Base-by-base conservation (phyloP, 345 rosid species). In the Pistacia atlantica region DNA sequence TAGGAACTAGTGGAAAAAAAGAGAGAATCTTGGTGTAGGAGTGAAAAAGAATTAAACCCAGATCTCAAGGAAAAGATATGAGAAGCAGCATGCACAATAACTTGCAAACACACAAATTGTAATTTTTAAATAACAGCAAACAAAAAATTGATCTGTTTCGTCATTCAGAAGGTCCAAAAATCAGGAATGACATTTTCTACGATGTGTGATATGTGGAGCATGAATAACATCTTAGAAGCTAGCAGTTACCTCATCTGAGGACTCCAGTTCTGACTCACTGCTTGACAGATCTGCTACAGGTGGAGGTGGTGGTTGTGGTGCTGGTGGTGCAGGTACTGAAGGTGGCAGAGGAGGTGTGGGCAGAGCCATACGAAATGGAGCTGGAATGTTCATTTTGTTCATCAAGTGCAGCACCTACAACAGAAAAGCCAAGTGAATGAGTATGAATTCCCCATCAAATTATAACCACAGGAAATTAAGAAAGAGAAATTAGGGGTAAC, bases 311-410 rank as follows among this genome's bases (percentile, higher is more conserved):
- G 89, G 92, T 4, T 55, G 82, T 52, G 86, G 88, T 65, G 76
- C 87, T 64, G 74, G 80, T 49, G 76, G 89, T 45, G 84, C 78
- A 49, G 89, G 82, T 22, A 62, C 83, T 54, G 91, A 83, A 74
- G 91, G 86, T 69, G 98, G 97, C 68, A 92, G 84, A 65, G 97
- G 98, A 18, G 97, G 99, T 48, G 97, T 96, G 31, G 97, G 99
- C 65, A 91, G 84, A 77, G 98, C 97, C 90, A 92, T 84, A 38
- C 97, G 91, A 83, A 96, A 93, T 55, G 98, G 99, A 77, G 98
- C 95, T 80, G 98, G 99, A 82, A 96, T 90, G 82, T 92, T 93
- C 99, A 96, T 93, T 91, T 96, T 96, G 85, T 96, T 96, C 99
- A 96, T 96, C 80, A 96, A 85, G 85, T 93, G 99, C 87, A 96